These are phyloP conservation scores for Neonectria sp. DNA, from an alignment of 2,329 filamentous ascomycete genomes.

Conservation along the genomic window DNA sequence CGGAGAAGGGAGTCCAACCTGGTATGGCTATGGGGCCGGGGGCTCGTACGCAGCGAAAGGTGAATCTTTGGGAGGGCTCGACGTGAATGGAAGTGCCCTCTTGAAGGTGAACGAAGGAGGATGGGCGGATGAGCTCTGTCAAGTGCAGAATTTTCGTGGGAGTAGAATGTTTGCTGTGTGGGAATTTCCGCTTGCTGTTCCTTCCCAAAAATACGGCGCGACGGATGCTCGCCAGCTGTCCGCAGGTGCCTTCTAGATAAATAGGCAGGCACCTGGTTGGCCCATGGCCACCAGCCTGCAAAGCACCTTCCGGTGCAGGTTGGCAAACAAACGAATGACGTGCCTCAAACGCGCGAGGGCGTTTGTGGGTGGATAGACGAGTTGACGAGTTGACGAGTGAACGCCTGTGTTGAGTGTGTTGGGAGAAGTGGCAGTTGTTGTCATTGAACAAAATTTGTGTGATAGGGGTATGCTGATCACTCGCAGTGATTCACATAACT, in stretches of 20 bases:
- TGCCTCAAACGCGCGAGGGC: not conserved
- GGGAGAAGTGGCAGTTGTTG: not conserved
- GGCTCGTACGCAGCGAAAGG: not conserved
- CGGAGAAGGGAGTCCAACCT: not conserved
- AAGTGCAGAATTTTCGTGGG: not conserved
- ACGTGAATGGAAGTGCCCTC: not conserved
- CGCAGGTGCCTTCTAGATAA: conserved; percentile 16
- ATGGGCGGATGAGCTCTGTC: not conserved
- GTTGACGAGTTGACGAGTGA: not conserved
- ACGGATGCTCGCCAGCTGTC: conserved; percentile 18
- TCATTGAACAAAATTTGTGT: not conserved
- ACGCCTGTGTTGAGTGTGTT: not conserved
- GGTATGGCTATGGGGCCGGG: not conserved
- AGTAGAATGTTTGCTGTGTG: not conserved
- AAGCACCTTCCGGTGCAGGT: conserved; percentile 17
- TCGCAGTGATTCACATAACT: not conserved
- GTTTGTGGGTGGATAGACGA: not conserved
- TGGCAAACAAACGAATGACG: conserved; percentile 11
- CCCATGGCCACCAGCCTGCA: not conserved
- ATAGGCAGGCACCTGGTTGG: conserved; percentile 10
- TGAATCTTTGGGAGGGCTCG: not conserved
- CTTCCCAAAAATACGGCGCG: not conserved
- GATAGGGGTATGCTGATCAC: not conserved
- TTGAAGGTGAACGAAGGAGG: not conserved
- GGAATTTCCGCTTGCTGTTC: not conserved